Evolutionary conservation across 805 yeast genomes (phyloP).

Genomic region (Candida cerambycidarum): DNA sequence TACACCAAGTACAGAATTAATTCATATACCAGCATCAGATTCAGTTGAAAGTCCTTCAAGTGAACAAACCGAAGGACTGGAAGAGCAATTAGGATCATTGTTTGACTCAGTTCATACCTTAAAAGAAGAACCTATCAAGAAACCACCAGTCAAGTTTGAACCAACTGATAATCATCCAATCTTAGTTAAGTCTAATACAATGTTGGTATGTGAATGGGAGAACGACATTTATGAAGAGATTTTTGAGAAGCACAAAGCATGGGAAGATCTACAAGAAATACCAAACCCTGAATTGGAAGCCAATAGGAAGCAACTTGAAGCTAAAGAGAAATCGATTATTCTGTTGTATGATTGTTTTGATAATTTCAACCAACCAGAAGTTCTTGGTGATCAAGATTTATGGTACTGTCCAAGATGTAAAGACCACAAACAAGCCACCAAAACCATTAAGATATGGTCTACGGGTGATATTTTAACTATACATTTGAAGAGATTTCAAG

Average conservation of each 20-base stretch:
- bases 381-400: conserved; percentile 81
- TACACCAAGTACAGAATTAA: conserved; percentile 12
- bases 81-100: conserved; percentile 17
- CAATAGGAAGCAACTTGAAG: conserved; percentile 34
- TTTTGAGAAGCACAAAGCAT: conserved; percentile 55
- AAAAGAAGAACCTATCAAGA: conserved; percentile 10
- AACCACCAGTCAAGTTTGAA: not conserved
- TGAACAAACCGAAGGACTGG: conserved; percentile 12
- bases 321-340: conserved; percentile 46
- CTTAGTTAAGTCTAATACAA: conserved; percentile 22
- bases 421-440: conserved; percentile 87
- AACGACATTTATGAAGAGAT: conserved; percentile 46
- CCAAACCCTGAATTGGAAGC: conserved; percentile 56
- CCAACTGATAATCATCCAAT: conserved; percentile 18
- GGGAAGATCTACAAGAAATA: conserved; percentile 46
- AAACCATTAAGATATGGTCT: conserved; percentile 89
- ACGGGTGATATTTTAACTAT: conserved; percentile 88
- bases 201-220: conserved; percentile 68
- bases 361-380: conserved; percentile 76
- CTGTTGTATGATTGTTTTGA: conserved; percentile 70
- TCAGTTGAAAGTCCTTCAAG: conserved; percentile 4
- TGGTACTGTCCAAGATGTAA: conserved; percentile 94
- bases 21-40: conserved; percentile 7
- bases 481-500: conserved; percentile 88
- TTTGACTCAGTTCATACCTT: conserved; percentile 19